Conservation (phyloP, 495 filamentous ascomycete genomes). For the Parmelia sp. region DNA sequence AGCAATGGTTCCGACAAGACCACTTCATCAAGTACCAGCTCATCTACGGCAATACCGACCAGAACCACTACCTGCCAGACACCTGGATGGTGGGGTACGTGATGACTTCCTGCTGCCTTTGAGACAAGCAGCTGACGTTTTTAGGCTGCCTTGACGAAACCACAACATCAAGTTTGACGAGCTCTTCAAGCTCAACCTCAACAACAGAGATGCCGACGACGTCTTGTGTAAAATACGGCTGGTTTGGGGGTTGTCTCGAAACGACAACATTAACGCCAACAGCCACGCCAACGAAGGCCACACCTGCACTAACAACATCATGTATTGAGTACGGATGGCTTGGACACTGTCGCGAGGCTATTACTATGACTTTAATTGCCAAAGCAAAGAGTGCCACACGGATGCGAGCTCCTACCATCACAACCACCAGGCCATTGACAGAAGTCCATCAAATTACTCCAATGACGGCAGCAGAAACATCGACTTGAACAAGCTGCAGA, state of each 20-base stretch:
- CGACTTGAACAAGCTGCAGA: not conserved
- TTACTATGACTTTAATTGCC: slow-evolving; percentile 14
- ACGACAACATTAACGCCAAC: slow-evolving; percentile 21
- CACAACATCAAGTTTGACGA: slow-evolving; percentile 42
- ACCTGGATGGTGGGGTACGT: slow-evolving; percentile 59
- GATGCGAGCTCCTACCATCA: slow-evolving; percentile 9
- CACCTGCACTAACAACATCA: slow-evolving; percentile 50
- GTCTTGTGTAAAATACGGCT: slow-evolving; percentile 80
- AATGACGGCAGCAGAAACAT: not conserved
- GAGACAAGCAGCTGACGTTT: not conserved
- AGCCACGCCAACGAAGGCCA: slow-evolving; percentile 1
- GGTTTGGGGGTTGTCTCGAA: slow-evolving; percentile 39
- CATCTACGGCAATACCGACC: slow-evolving; percentile 53
- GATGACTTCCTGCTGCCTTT: not conserved
- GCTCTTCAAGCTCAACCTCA: slow-evolving; percentile 37
- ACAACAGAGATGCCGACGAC: slow-evolving; percentile 55
- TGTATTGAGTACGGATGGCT: slow-evolving; percentile 76
- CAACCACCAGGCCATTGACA: slow-evolving; percentile 20
- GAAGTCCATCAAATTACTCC: not conserved
- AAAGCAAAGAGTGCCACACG: not conserved
- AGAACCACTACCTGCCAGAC: slow-evolving; percentile 83
- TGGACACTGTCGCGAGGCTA: slow-evolving; percentile 31
- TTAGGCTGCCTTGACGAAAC: slow-evolving; percentile 32
- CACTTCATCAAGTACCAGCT: slow-evolving; percentile 51
- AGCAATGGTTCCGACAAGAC: slow-evolving; percentile 78